Conservation (phyloP, 495 filamentous ascomycete genomes). For the Hypoxylon fuscum region DNA sequence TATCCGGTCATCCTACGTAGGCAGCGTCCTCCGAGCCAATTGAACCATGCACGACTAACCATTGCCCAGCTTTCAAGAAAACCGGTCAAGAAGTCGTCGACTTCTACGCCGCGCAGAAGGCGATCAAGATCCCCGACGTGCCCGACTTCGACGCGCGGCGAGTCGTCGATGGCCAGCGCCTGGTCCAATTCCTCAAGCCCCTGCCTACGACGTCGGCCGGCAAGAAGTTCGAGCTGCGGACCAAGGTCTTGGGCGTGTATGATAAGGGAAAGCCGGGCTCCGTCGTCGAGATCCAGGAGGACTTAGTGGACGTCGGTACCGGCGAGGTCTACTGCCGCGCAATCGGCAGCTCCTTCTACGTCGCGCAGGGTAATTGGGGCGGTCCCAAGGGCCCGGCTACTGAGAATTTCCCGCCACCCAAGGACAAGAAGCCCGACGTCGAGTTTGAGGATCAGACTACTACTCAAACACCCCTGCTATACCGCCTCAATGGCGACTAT, state of each 20-base stretch:
- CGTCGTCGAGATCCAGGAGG: constrained; percentile 81
- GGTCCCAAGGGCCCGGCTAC: constrained; percentile 87
- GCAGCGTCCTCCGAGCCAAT: constrained; percentile 31
- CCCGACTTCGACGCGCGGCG: constrained; percentile 78
- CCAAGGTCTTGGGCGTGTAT: constrained; percentile 85
- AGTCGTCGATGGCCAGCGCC: constrained; percentile 86
- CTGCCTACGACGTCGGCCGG: constrained; percentile 78
- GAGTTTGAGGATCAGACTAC: constrained; percentile 74
- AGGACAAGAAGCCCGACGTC: constrained; percentile 76
- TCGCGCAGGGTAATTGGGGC: constrained; percentile 87
- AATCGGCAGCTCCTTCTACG: constrained; percentile 76
- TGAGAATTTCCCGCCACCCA: constrained; percentile 76
- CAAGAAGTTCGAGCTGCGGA: constrained; percentile 76
- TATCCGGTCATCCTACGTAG: constrained; percentile 84
- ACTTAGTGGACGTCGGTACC: constrained; percentile 73
- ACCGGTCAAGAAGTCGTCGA: constrained; percentile 81
- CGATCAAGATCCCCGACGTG: constrained; percentile 73
- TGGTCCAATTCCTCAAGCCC: constrained; percentile 78
- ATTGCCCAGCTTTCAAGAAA: constrained; percentile 75
- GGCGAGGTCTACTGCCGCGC: constrained; percentile 78
- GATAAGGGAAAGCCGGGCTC: constrained; percentile 89
- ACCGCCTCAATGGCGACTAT: constrained; percentile 89
- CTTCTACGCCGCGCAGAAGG: constrained; percentile 75
- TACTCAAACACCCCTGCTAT: constrained; percentile 75
- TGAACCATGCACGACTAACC: constrained; percentile 3